Evolutionary conservation across 176 grass and related monocot genomes (phyloP).

Genomic region (Panicum miliaceum): DNA sequence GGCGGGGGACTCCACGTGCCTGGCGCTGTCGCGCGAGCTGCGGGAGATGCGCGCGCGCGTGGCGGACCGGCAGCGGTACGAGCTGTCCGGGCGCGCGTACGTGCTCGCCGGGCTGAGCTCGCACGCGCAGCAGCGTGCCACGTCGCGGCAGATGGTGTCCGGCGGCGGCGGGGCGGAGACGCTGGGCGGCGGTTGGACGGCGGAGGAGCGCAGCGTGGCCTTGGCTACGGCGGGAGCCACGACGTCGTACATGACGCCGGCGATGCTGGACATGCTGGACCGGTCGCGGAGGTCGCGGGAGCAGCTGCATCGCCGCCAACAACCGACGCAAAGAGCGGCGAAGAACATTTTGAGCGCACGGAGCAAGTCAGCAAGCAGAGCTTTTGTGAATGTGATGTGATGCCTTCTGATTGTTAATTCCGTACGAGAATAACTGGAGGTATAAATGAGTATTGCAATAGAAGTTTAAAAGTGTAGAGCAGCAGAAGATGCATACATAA

Average conservation of each 20-base stretch:
- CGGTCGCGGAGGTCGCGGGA: constrained; percentile 51
- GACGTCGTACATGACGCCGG: constrained; percentile 65
- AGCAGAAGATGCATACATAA: too few species aligned
- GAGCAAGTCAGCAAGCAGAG: neutral
- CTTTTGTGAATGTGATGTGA: neutral
- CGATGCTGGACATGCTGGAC: constrained; percentile 70
- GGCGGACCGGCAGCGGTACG: constrained; percentile 49
- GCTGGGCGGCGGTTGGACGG: neutral
- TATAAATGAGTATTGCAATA: too few species aligned
- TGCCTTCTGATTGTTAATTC: too few species aligned
- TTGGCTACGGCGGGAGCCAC: constrained; percentile 32
- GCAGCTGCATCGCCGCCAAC: constrained; percentile 6
- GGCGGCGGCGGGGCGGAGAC: neutral
- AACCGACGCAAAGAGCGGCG: neutral
- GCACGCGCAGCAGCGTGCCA: constrained; percentile 69
- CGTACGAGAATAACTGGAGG: too few species aligned
- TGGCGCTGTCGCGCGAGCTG: constrained; percentile 52
- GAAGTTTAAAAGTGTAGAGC: too few species aligned
- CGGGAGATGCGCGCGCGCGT: constrained; percentile 65
- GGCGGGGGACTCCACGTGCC: constrained; percentile 47
- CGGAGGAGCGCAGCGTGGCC: neutral
- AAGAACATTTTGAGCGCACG: constrained; percentile 31
- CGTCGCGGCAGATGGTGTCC: constrained; percentile 48
- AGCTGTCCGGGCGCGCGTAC: constrained; percentile 63
- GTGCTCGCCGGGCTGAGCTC: constrained; percentile 66